phyloP scores from a whole-genome alignment of 352 stramenopile genomes.

The Phytophthora brassicae region DNA sequence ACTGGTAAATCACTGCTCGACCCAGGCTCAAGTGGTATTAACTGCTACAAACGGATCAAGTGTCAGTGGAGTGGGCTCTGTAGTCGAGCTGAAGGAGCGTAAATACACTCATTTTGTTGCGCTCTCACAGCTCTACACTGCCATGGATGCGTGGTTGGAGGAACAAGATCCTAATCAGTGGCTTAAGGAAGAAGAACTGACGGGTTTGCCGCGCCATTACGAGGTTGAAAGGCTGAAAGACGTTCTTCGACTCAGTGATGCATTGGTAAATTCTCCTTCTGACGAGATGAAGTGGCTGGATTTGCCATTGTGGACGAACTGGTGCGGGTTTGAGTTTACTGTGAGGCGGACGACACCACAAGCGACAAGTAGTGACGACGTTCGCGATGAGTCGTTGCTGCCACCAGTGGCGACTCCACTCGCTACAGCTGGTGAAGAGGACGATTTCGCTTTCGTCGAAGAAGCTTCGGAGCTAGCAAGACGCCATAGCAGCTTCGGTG shows the following conservation, averaged over 20 bases:
- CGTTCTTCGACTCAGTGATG: slow-evolving; percentile 68
- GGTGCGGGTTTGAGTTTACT: slow-evolving; percentile 75
- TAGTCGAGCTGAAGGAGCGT: slow-evolving; percentile 43
- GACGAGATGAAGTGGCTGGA: slow-evolving; percentile 47
- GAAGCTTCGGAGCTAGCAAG: slow-evolving; percentile 59
- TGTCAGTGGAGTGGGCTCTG: slow-evolving; percentile 2
- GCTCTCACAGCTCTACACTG: slow-evolving; percentile 72
- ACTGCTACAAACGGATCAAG: slow-evolving; percentile 31
- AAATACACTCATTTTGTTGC: slow-evolving; percentile 56
- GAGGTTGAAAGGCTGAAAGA: slow-evolving; percentile 69
- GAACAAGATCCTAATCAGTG: slow-evolving; percentile 78
- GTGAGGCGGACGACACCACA: slow-evolving; percentile 26
- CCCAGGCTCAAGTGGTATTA: slow-evolving; percentile 61
- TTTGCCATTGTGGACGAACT: slow-evolving; percentile 61
- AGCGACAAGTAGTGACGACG: slow-evolving; percentile 6
- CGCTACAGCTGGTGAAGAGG: slow-evolving; percentile 44
- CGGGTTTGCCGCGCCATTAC: slow-evolving; percentile 72
- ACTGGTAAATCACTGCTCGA: slow-evolving; percentile 65
- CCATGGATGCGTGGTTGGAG: slow-evolving; percentile 88
- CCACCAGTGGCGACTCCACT: slow-evolving; percentile 18
- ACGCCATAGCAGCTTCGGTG: slow-evolving; percentile 66
- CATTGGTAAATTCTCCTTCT: slow-evolving; percentile 44
- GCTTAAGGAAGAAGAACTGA: slow-evolving; percentile 73
- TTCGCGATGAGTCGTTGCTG: neutral
- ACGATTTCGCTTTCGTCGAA: slow-evolving; percentile 84